Evolutionary conservation across 106 monocot species (phyloP).

Genomic region (Dioscorea zingiberensis): DNA sequence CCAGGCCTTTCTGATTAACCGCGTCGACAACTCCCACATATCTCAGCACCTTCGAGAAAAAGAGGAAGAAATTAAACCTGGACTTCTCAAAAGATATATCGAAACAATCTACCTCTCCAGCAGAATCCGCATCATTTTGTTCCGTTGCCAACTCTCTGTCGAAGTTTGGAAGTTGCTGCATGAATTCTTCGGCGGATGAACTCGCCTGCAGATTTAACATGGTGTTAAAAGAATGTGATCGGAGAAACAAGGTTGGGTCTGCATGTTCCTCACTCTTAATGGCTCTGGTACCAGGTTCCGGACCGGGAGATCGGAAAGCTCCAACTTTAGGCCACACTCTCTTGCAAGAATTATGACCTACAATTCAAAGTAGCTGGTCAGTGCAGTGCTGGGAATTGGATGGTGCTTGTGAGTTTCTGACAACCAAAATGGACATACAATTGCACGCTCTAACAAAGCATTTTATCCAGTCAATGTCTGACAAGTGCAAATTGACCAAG

Average conservation of each 20-base stretch:
- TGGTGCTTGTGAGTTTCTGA: no score
- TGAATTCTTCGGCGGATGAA: slow-evolving; percentile 66
- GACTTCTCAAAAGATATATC: no score
- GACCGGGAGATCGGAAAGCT: slow-evolving; percentile 88
- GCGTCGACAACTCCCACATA: slow-evolving; percentile 90
- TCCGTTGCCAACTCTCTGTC: slow-evolving; percentile 57
- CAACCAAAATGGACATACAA: no score
- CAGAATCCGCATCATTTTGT: slow-evolving; percentile 61
- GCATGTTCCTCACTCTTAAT: slow-evolving; percentile 42
- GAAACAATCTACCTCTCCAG: slow-evolving; percentile 54
- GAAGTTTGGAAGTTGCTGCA: slow-evolving; percentile 69
- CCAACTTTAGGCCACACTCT: slow-evolving; percentile 89
- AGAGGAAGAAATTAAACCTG: background rate
- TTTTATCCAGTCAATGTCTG: no score
- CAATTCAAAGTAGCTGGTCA: no score
- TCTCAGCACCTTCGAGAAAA: slow-evolving; percentile 60
- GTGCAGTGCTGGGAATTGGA: no score
- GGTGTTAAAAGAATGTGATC: background rate
- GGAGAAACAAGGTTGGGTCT: background rate
- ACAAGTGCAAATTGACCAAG: no score
- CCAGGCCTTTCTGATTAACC: slow-evolving; percentile 44
- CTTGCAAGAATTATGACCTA: slow-evolving; percentile 98
- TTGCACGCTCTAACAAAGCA: no score
- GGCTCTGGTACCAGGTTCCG: slow-evolving; percentile 80
- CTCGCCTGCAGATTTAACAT: slow-evolving; percentile 31